phyloP scores from a whole-genome alignment of 345 rosid species.

The Turnera subulata region DNA sequence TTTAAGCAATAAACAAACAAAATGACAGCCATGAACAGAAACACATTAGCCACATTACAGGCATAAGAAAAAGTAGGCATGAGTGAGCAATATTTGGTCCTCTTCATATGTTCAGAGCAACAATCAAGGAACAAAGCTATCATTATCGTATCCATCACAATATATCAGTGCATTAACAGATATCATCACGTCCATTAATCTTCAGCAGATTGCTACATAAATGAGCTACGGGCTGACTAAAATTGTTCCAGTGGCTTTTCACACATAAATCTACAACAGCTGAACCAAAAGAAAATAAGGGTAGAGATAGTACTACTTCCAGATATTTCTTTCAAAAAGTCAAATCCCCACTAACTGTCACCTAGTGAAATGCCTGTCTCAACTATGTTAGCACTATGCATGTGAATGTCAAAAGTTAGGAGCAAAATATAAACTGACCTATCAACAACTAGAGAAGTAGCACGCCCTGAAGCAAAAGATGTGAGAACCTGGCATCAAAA shows the following conservation, averaged over 20 bases:
- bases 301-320: background rate
- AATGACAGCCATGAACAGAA: background rate
- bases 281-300: background rate
- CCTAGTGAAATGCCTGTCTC: too few species aligned
- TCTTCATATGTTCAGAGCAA: background rate
- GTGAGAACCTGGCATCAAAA: slow-evolving; percentile 75
- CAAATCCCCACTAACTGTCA: too few species aligned
- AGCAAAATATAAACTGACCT: slow-evolving; percentile 34
- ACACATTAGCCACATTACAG: background rate
- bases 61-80: background rate
- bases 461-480: slow-evolving; percentile 97
- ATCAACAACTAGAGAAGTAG: slow-evolving; percentile 97
- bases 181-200: too few species aligned
- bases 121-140: too few species aligned
- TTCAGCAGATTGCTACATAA: background rate
- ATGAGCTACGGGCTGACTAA: background rate
- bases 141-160: too few species aligned
- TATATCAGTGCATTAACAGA: too few species aligned
- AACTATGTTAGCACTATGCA: too few species aligned
- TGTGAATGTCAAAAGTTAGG: background rate
- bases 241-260: background rate
- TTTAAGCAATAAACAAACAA: background rate
- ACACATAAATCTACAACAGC: background rate
- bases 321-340: too few species aligned
- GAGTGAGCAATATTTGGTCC: background rate